Base-by-base conservation (phyloP, 169 alveolate genomes). In the Babesia bigemina region DNA sequence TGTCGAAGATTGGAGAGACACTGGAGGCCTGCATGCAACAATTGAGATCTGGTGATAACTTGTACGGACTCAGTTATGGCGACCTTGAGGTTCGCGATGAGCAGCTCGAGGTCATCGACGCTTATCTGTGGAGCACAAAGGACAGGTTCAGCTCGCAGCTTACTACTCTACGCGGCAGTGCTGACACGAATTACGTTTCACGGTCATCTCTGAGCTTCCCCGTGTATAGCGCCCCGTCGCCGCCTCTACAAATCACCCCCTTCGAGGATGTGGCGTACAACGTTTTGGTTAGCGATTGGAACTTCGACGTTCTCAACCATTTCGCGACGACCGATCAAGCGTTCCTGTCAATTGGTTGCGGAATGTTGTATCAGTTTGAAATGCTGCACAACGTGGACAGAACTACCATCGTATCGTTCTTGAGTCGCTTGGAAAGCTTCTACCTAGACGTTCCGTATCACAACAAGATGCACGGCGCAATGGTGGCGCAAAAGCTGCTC, bases 401-500 rank as follows among this genome's bases (percentile, higher is more conserved):
- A 33, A 52, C 60, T 21, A 73, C 63, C 16, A 33, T 74, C n/a
- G 58, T 65, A 13, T 71, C 61, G 39, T 90, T 90, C 58, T 52
- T 90, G 58, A 48, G 86, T 24, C 59, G 73, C 73, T 74, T 86
- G 59, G 88, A 90, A 63, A 72, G 63, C n/a, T 81, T 77, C 44
- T 90, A 90, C 79, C 82, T 63, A 39, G 60, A 77, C 75, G 91
- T 84, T 21, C 86, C 94, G 21, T 90, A 90, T 66, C 94, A 90
- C 59, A 90, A 90, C 83, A 72, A 66, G 22, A 84, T 86, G 44
- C 94, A 90, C 60, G 94, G 92, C 53, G 75, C 87, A 4, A 79
- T 90, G 87, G 94, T 90, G 58, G 86, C 92, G 36, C 94, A 90
- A 63, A 90, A 90, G 67, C 47, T 86, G 57, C 52, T 70, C 57